Conservation (phyloP, 306 rosid species). For the Prunus mira region DNA sequence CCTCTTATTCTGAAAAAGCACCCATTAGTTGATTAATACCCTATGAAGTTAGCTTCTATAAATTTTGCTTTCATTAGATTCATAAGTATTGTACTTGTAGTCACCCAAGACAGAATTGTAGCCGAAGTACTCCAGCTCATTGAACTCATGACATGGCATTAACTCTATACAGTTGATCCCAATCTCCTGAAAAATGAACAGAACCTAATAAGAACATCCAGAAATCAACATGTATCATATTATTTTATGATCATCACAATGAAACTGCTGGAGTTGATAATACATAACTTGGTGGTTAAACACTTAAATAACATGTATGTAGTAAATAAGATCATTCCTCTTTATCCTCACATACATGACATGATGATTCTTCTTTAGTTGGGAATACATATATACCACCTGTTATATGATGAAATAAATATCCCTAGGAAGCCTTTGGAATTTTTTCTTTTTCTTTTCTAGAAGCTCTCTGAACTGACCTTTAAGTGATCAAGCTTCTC, state of each 20-base stretch:
- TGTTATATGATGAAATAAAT: not conserved
- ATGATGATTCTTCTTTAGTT: not conserved
- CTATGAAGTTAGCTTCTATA: not conserved
- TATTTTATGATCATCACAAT: not conserved
- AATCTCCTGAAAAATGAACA: conserved; percentile 70
- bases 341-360: not conserved
- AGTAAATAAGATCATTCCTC: not conserved
- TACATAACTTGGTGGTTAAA: not conserved
- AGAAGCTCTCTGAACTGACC: conserved; percentile 39
- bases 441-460: not conserved
- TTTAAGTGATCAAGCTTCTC: conserved; percentile 90
- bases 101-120: conserved; percentile 83
- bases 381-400: conserved; percentile 7
- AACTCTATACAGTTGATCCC: conserved; percentile 92
- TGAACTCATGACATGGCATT: conserved; percentile 97
- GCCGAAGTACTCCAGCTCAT: conserved; percentile 83
- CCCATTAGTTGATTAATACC: not conserved
- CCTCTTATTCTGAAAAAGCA: not conserved
- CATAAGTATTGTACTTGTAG: conserved; percentile 41
- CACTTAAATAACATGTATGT: not conserved
- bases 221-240: not conserved
- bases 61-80: not conserved
- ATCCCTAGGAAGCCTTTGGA: conserved; percentile 2
- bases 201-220: conserved; percentile 28
- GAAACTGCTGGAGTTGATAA: not conserved